Conservation (phyloP, 257 asterid species). For the Euphrasia confusa region DNA sequence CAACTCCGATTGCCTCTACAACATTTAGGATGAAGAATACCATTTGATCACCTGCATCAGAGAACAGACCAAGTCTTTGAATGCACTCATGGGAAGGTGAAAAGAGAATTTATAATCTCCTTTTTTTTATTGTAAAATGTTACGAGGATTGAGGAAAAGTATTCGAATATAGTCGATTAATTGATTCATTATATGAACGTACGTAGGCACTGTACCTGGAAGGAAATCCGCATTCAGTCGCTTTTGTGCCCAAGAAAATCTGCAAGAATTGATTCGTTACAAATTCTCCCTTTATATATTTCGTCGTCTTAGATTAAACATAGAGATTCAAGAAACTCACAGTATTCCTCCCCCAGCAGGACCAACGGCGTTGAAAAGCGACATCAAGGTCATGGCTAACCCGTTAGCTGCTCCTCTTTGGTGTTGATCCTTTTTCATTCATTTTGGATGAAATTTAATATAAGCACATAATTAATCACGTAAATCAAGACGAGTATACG, state of each 20-base stretch:
- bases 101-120: too few species aligned
- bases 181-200: neutral
- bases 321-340: conserved; percentile 39
- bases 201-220: conserved; percentile 38
- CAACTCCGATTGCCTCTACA: conserved; percentile 32
- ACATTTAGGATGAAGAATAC: conserved; percentile 50
- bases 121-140: neutral
- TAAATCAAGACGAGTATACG: too few species aligned
- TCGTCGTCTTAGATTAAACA: too few species aligned
- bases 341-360: conserved; percentile 77
- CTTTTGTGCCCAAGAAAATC: conserved; percentile 68
- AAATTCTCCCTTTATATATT: too few species aligned
- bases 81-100: conserved; percentile 15
- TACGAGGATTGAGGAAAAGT: neutral
- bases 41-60: conserved; percentile 43
- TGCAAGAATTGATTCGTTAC: neutral
- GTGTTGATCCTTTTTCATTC: conserved; percentile 49
- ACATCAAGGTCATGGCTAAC: conserved; percentile 67
- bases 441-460: too few species aligned
- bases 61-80: conserved; percentile 3
- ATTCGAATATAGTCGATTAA: too few species aligned
- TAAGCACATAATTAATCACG: neutral
- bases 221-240: conserved; percentile 52
- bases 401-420: conserved; percentile 96
- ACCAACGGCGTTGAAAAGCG: conserved; percentile 64